Base-by-base conservation (phyloP, 2,329 filamentous ascomycete genomes). In the Phialophora verrucosa region DNA sequence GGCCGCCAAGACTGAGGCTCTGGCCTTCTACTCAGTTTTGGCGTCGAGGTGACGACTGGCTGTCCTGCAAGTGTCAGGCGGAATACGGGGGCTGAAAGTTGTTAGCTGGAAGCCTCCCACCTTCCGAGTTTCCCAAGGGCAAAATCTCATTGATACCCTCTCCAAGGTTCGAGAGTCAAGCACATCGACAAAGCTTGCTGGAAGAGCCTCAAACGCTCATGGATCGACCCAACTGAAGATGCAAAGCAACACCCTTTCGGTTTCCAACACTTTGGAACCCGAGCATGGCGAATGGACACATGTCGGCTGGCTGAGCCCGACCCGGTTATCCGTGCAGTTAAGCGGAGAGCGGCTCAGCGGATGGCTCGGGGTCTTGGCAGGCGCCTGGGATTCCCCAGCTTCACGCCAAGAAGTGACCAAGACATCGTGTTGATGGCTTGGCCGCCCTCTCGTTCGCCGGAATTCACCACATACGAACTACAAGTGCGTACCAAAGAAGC, bases 321-420 rank as follows among this genome's bases (percentile, higher is more conserved):
- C 14, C 4, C 12, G 35, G 5, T 42, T 14, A 7, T 42, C 38
- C 17, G 38, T 12, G 8, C 32, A 35, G 32, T n/a, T n/a, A 44
- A 44, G 38, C 38, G 38, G 38, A 44, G n/a, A 44, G 38, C 38
- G 38, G 38, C 38, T 44, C 38, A 53, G 49, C 49, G 27, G 27
- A 53, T 53, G 20, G 20, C 20, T 29, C 14, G 49, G 27, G 10
- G 49, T 29, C 49, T 53, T 53, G 49, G 49, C 49, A 27, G 23
- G 27, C 20, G 49, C 27, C 27, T 23, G 17, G 17, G 7, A 6
- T n/a, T 7, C 38, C 14, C 14, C 38, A 53, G 49, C 49, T 25
- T 25, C 12, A 6, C 11, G 49, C 49, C 49, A 53, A 53, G 49
- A 44, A 44, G 6, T 2, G 6, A 2, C 23, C 20, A 53, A 53